Percentiles rank a stretch among this genome's conserved stretches.
Conservation (phyloP, 129 eudicot species). For the Deinandra increscens region DNA sequence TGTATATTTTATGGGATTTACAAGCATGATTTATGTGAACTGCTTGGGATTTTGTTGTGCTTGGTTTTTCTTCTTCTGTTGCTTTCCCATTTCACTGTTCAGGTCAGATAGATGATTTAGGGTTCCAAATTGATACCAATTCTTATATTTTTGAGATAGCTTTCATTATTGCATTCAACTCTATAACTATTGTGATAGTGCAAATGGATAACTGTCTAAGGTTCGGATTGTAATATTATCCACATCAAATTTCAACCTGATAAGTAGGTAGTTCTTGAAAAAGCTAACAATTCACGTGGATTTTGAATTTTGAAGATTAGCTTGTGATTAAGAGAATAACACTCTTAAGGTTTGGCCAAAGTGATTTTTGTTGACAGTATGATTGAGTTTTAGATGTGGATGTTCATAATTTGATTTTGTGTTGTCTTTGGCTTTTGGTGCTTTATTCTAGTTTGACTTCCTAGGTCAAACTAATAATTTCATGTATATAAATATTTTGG, state of each 20-base stretch:
- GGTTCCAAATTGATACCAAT: not conserved
- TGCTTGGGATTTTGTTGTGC: not conserved
- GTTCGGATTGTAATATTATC: not conserved
- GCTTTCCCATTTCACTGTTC: slow-evolving; percentile 14
- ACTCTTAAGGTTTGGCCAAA: not conserved
- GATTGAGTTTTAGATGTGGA: not conserved
- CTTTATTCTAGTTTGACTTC: not conserved
- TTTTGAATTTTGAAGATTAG: not conserved
- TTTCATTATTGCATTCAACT: not conserved
- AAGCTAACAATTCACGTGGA: not conserved
- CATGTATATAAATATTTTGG: not conserved
- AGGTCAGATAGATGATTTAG: not conserved
- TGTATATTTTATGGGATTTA: too few species aligned
- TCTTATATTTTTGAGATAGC: not conserved
- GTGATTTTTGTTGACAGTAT: not conserved
- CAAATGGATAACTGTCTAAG: not conserved
- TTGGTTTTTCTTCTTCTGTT: not conserved
- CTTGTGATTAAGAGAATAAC: not conserved
- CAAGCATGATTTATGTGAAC: not conserved
- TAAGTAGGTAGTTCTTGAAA: not conserved
- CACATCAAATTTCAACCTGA: not conserved
- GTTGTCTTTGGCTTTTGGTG: not conserved
- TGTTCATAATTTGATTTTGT: not conserved
- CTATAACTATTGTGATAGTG: not conserved
- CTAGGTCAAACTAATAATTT: not conserved